A percentile compares a stretch with the other conserved stretches of the same genome.
Conservation (phyloP, 1,284 basidiomycete species). For the Pulchroboletus neoregius region DNA sequence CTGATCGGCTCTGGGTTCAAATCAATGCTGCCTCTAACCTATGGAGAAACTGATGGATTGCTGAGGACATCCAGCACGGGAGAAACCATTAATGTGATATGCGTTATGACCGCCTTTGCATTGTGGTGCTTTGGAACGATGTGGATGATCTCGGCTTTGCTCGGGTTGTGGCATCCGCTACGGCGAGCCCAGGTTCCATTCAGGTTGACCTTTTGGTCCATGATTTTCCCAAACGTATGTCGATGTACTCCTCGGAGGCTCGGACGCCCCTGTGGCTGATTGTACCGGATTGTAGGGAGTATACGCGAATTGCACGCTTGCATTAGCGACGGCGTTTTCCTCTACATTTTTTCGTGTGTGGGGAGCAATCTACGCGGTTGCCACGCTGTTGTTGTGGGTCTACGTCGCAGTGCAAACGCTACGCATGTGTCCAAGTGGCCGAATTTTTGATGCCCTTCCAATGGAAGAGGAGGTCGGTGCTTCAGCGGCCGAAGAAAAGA, state of each 20-base stretch:
- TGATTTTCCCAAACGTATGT: constrained; percentile 60
- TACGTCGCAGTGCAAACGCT: constrained; percentile 46
- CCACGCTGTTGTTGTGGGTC: constrained; percentile 54
- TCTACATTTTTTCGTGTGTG: constrained; percentile 50
- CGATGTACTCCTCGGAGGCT: not conserved
- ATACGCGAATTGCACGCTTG: constrained; percentile 60
- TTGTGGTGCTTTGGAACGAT: constrained; percentile 53
- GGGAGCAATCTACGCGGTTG: constrained; percentile 51
- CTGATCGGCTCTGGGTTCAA: constrained; percentile 43
- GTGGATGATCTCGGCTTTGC: constrained; percentile 49
- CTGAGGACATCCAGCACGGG: constrained; percentile 33
- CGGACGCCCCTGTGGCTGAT: constrained; percentile 4
- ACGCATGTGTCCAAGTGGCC: constrained; percentile 36
- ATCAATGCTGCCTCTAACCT: constrained; percentile 34
- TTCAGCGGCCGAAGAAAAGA: constrained; percentile 1
- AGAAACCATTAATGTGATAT: constrained; percentile 42
- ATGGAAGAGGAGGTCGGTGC: constrained; percentile 30
- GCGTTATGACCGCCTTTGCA: constrained; percentile 44
- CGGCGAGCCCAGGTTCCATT: constrained; percentile 42
- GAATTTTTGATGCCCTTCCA: constrained; percentile 46
- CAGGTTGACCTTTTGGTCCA: constrained; percentile 52
- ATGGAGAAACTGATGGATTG: constrained; percentile 25
- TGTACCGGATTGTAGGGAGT: constrained; percentile 43
- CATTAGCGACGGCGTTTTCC: constrained; percentile 49
- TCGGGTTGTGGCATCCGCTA: constrained; percentile 42